Evolutionary conservation across 495 filamentous ascomycete species (phyloP), one percentile per base, ranked within the genome.

Genomic region (Penicillium alfredii): DNA sequence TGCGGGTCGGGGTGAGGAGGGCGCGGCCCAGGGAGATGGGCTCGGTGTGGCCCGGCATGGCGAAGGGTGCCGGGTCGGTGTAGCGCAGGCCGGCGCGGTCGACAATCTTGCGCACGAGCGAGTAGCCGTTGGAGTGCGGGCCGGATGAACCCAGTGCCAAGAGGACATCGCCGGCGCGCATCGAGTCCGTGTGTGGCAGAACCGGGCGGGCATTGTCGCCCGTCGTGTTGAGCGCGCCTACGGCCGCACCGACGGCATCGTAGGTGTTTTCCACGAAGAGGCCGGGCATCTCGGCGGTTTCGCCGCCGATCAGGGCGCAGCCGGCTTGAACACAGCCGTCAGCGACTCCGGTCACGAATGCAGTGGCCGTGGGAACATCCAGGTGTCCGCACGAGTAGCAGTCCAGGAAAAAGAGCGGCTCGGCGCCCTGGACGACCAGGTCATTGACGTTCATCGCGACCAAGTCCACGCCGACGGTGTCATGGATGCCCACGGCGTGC

Each of bases 371-470:
- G 20, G 76, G 63, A 3, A 87, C 78, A 45, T 92, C 77, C 14
- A 97, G 77, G 55, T 81, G 81, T 53, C 81, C 81, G 67, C 86
- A 94, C 29, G 86, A 88, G 71, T 88, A 95, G 73, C 87, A 94
- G 69, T 97, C 92, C 32, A 95, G 78, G 75, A 98, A 96, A 68
- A 87, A 87, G 53, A 95, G 71, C 7, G 92, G 86, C 55, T 90
- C 82, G 1, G 92, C 92, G 33, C 92, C 92, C 62, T 96, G 88
- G 9, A 95, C 92, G 28, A 97, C 80, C 0, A 97, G 73, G 62
- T 97, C 92, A 62, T 98, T 97, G 54, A 95, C 92, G 59, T 93
- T 94, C 93, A 97, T 97, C 44, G 92, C 92, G 2, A 97, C 93
- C 8, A 98, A 75, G 58, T 98, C 92, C 50, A 97, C 86, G 44